Evolutionary conservation across 352 stramenopile genomes (phyloP).

Genomic region (Bremia lactucae): DNA sequence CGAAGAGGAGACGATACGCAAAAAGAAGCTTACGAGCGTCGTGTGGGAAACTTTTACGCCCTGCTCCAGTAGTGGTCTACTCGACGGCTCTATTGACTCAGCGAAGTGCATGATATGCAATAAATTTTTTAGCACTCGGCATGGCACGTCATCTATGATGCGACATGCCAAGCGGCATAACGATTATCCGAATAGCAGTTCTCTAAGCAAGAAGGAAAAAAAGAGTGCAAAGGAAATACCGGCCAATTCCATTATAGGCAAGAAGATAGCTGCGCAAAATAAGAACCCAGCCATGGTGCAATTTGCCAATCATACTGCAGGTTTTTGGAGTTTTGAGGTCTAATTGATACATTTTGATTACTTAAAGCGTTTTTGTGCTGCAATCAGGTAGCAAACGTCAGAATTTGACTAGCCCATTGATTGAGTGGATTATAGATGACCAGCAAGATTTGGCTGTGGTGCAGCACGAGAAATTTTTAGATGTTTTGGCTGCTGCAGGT

Average conservation of each 20-base stretch:
- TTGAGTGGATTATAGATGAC: slow-evolving; percentile 73
- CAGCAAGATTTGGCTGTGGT: slow-evolving; percentile 52
- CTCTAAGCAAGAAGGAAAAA: slow-evolving; percentile 39
- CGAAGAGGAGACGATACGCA: slow-evolving; percentile 50
- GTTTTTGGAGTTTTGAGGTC: slow-evolving; percentile 17
- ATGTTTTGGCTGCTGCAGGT: slow-evolving; percentile 39
- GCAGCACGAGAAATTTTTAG: slow-evolving; percentile 59
- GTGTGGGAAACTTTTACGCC: slow-evolving; percentile 79
- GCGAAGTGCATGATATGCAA: slow-evolving; percentile 65
- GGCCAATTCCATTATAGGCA: slow-evolving; percentile 18
- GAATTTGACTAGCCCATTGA: slow-evolving; percentile 47
- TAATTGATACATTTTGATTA: neutral
- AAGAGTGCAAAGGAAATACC: slow-evolving; percentile 26
- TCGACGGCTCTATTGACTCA: slow-evolving; percentile 59
- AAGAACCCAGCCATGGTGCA: slow-evolving; percentile 28
- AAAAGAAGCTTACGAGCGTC: slow-evolving; percentile 77
- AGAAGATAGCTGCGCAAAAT: slow-evolving; percentile 38
- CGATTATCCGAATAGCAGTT: slow-evolving; percentile 47
- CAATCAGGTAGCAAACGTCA: slow-evolving; percentile 55
- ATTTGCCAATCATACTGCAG: slow-evolving; percentile 54
- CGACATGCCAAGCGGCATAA: slow-evolving; percentile 68
- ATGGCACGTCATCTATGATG: slow-evolving; percentile 79
- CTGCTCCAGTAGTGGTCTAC: slow-evolving; percentile 46
- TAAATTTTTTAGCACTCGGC: slow-evolving; percentile 72
- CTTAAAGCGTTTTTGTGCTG: neutral